A percentile compares a stretch with the other conserved stretches of the same genome.
Conservation (phyloP, 1,284 basidiomycete species). For the Afroboletus lepidellus region DNA sequence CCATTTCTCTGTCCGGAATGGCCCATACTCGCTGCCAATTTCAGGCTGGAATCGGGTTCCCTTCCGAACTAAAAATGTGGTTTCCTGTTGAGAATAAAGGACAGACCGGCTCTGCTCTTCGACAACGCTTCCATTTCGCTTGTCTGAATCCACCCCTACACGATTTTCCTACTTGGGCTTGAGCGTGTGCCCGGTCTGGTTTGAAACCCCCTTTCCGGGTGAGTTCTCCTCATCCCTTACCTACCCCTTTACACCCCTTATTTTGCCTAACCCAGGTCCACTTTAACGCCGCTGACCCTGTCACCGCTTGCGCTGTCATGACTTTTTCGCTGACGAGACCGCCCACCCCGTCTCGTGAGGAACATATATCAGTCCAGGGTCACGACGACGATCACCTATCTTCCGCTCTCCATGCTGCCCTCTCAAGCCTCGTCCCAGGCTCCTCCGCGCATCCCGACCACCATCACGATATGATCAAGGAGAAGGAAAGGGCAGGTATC, state of each 20-base stretch:
- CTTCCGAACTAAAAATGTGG: constrained; percentile 10
- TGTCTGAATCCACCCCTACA: neutral
- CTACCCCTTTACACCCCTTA: neutral
- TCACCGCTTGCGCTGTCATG: constrained; percentile 23
- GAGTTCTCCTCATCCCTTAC: neutral
- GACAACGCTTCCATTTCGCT: neutral
- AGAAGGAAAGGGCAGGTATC: constrained; percentile 54
- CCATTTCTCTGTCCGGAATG: neutral
- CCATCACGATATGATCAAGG: constrained; percentile 43
- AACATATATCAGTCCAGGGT: constrained; percentile 20
- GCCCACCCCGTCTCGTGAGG: constrained; percentile 30
- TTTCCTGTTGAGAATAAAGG: constrained; percentile 19
- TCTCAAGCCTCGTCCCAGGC: constrained; percentile 21
- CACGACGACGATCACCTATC: constrained; percentile 26
- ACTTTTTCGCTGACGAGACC: constrained; percentile 34
- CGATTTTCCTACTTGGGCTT: neutral
- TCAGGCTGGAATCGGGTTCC: constrained; percentile 12
- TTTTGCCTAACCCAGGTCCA: constrained; percentile 5
- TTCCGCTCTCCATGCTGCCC: constrained; percentile 31
- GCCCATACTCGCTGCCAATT: constrained; percentile 1
- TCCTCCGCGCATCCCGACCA: constrained; percentile 26
- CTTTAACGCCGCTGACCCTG: constrained; percentile 6
- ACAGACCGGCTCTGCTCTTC: neutral
- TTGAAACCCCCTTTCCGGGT: constrained; percentile 8
- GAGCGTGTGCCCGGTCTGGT: constrained; percentile 1